Percentiles rank a stretch among this genome's conserved stretches.
phyloP scores from a whole-genome alignment of 140 eudicot genomes.

The Anethum foeniculum region DNA sequence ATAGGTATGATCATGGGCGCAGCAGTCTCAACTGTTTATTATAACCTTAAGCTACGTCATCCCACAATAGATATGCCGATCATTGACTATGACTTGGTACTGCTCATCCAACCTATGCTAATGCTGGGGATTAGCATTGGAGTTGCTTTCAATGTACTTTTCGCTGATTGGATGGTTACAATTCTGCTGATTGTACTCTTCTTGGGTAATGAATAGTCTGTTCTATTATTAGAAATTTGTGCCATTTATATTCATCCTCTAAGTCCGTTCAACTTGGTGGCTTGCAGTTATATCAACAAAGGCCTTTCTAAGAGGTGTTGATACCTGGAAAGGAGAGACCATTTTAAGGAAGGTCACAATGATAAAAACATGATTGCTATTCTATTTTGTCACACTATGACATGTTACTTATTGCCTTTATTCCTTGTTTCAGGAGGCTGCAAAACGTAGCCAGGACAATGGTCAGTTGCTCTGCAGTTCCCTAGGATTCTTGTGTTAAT shows the following conservation, averaged over 20 bases:
- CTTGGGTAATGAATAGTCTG: too few relatives aligned
- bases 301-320: slow-evolving; percentile 24
- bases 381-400: background rate
- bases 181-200: slow-evolving; percentile 28
- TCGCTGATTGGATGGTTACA: slow-evolving; percentile 33
- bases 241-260: background rate
- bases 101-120: slow-evolving; percentile 23
- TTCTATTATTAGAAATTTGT: background rate
- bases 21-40: slow-evolving; percentile 23
- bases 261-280: background rate
- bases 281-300: slow-evolving; percentile 16
- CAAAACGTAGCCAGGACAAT: slow-evolving; percentile 9
- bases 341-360: slow-evolving; percentile 12
- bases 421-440: slow-evolving; percentile 23
- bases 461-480: slow-evolving; percentile 17
- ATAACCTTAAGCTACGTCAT: background rate
- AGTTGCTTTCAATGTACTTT: slow-evolving; percentile 26
- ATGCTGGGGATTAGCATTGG: slow-evolving; percentile 29
- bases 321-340: slow-evolving; percentile 26
- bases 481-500: background rate
- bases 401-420: background rate
- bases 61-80: slow-evolving; percentile 20
- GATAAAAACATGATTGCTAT: background rate
- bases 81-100: slow-evolving; percentile 28
- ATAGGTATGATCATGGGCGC: slow-evolving; percentile 23